Evolutionary conservation across 1,284 basidiomycete genomes (phyloP).

Genomic region (Ganoderma lingzhi): DNA sequence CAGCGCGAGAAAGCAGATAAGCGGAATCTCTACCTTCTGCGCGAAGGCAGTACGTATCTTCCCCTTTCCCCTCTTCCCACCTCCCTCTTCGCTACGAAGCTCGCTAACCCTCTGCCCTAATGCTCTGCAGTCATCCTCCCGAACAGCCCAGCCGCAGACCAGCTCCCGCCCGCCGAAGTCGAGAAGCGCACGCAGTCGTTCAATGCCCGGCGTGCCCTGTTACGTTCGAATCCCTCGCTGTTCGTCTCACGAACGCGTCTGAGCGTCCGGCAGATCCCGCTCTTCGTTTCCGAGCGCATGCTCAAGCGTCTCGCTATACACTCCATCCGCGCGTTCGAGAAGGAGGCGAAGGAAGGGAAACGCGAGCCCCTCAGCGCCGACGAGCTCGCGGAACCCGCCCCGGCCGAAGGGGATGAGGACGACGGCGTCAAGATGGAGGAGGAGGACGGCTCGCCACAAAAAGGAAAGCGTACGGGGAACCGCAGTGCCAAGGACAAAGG

Average conservation of each 20-base stretch:
- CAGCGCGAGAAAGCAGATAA: constrained; percentile 93
- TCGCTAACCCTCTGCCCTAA: neutral
- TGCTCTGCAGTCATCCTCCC: constrained; percentile 79
- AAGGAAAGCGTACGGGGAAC: constrained; percentile 31
- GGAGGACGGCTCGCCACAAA: constrained; percentile 43
- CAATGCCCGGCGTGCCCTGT: constrained; percentile 80
- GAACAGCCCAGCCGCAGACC: constrained; percentile 80
- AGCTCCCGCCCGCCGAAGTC: constrained; percentile 76
- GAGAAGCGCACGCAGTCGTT: constrained; percentile 87
- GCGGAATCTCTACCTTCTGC: constrained; percentile 94
- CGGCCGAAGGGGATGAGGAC: constrained; percentile 37
- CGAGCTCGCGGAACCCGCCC: constrained; percentile 63
- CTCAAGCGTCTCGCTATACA: constrained; percentile 90
- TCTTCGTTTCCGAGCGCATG: constrained; percentile 89
- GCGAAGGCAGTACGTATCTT: constrained; percentile 84
- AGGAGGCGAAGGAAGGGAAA: constrained; percentile 75
- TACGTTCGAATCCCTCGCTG: constrained; percentile 91
- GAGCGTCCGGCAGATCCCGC: constrained; percentile 91
- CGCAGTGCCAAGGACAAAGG: constrained; percentile 44
- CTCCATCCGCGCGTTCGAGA: constrained; percentile 81
- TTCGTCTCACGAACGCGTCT: constrained; percentile 96
- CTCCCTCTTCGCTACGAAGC: neutral
- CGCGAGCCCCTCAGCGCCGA: constrained; percentile 75
- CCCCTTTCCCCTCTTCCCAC: neutral
- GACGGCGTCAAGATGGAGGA: constrained; percentile 42